phyloP scores from a whole-genome alignment of 768 basidiomycete species.

The Gloeostereum incarnatum region DNA sequence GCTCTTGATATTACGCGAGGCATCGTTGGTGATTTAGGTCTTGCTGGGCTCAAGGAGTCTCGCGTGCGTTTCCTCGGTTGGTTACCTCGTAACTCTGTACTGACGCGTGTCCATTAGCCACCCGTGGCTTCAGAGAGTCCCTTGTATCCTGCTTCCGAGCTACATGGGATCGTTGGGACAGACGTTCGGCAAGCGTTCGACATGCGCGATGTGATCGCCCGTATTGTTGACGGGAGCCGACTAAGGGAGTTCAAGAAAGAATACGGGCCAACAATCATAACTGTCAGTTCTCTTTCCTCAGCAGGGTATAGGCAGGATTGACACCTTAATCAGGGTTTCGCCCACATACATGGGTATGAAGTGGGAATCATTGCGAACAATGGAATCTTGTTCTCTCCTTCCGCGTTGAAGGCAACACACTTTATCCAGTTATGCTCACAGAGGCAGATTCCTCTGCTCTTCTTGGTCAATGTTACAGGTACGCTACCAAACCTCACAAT shows the following conservation, averaged over 20 bases:
- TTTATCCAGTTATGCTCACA: constrained; percentile 95
- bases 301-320: not conserved
- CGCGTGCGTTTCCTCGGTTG: not conserved
- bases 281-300: constrained; percentile 34
- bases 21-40: constrained; percentile 71
- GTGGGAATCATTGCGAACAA: constrained; percentile 94
- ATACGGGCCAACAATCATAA: constrained; percentile 85
- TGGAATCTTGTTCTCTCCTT: constrained; percentile 90
- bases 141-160: constrained; percentile 68
- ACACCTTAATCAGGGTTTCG: constrained; percentile 54
- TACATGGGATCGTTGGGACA: constrained; percentile 88
- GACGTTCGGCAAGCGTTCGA: constrained; percentile 86
- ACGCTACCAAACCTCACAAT: constrained; percentile 4
- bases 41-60: constrained; percentile 25
- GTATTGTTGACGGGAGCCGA: constrained; percentile 83
- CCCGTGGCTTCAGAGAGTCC: constrained; percentile 57
- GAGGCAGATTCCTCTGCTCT: constrained; percentile 79
- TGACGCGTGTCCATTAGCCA: constrained; percentile 34
- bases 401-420: constrained; percentile 89
- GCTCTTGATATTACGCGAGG: constrained; percentile 73
- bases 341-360: constrained; percentile 78
- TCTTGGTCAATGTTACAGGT: constrained; percentile 95
- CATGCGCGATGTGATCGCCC: constrained; percentile 89
- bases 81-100: not conserved
- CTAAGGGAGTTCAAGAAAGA: constrained; percentile 97